These are phyloP conservation scores for Coprinellus micaceus DNA, from an alignment of 768 basidiomycete species.

Conservation along the genomic window DNA sequence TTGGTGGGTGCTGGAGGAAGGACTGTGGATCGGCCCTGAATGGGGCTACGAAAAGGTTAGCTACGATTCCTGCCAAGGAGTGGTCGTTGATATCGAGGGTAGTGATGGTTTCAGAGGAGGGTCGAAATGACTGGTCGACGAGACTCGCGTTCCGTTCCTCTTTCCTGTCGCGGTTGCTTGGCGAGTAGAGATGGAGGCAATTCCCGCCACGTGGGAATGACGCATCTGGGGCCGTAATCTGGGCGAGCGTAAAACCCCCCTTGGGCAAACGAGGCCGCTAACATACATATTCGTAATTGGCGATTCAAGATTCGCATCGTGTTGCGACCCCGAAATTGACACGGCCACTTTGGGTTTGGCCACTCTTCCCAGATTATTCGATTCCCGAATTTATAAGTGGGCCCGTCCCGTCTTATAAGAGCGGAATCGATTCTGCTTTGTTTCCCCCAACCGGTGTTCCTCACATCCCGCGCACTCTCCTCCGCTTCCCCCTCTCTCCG, in stretches of 20 bases:
- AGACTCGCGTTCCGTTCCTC: background rate
- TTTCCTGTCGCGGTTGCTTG: conserved; percentile 1
- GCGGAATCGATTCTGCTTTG: background rate
- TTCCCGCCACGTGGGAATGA: conserved; percentile 5
- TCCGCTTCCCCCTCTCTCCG: background rate
- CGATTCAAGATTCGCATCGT: conserved; percentile 4
- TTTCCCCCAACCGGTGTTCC: conserved; percentile 1
- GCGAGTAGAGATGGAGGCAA: conserved; percentile 1
- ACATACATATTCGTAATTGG: conserved; percentile 5
- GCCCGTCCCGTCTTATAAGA: background rate
- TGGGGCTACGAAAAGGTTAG: background rate
- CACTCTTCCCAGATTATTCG: conserved; percentile 1
- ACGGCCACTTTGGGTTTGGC: conserved; percentile 2
- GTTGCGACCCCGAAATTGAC: conserved; percentile 7
- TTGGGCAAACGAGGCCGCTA: background rate
- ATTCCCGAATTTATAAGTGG: conserved; percentile 6
- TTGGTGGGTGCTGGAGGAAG: background rate
- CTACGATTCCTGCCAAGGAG: background rate
- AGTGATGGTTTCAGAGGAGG: background rate
- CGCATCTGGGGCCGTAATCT: background rate
- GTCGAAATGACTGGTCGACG: background rate
- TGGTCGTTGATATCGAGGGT: background rate
- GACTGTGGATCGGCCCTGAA: background rate
- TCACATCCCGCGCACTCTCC: background rate
- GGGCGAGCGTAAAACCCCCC: background rate